Base-by-base conservation (phyloP, 768 basidiomycete genomes). In the Fistulinella prunicolor region DNA sequence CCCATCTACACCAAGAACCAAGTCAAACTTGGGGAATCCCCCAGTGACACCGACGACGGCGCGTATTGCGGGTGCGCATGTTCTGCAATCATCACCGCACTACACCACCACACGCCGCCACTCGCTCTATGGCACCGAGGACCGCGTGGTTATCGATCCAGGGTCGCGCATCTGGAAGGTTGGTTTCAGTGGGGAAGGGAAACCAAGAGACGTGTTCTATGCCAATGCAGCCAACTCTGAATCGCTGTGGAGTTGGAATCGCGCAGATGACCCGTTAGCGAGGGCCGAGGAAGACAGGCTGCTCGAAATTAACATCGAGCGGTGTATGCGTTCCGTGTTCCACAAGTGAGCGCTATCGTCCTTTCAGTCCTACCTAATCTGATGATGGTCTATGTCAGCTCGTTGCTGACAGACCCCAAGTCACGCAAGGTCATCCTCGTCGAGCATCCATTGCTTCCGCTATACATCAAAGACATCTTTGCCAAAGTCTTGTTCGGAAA, bases 151-250 rank as follows among this genome's bases (percentile, higher is more conserved):
- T 47, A 87, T 99, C 54, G 96, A 99, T 66, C 86, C 94, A 20
- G 96, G 96, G 17, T 93, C 90, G 38, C 77, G 86, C 44, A 79
- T 94, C 51, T 98, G 95, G 94, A 96, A 94, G 71, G 90, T 94
- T 10, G 96, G 96, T 2, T 98, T 97, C 73, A 94, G 93, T 60
- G 95, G 95, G 13, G 96, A 99, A 72, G 84, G 93, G 4, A 78
- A 83, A 50, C 94, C 96, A 9, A 70, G 96, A 58, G 87, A 92
- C 47, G 85, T 94, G n/a, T 89, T 95, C 64, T 80, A 78, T 57
- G 76, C 82, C 0, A 75, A 74, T 13, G 62, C 70, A 13, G 59
- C 69, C 24, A 68, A 61, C 12, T 74, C 73, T 4, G 57, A 66
- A 36, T 63, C 79, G 1, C 59, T 89, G 22, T 90, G 89, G 86